Percentiles rank a stretch among this genome's conserved stretches.
Evolutionary conservation across 352 stramenopile genomes (phyloP).

Genomic region (Globisporangium mamillatum): DNA sequence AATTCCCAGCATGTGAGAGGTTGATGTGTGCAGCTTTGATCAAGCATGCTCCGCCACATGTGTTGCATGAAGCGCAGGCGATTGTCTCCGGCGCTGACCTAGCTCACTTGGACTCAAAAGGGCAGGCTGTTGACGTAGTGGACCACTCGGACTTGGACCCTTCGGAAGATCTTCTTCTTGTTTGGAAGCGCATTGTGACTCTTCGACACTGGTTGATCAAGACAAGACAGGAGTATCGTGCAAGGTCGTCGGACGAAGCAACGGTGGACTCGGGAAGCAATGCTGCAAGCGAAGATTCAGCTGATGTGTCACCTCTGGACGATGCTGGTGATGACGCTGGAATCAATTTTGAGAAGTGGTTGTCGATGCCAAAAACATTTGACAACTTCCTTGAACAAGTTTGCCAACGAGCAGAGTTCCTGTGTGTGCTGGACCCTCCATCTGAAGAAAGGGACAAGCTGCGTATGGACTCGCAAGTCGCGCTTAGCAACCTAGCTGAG

Average conservation of each 20-base stretch:
- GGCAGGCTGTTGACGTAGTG: slow-evolving; percentile 19
- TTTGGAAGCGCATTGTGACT: slow-evolving; percentile 82
- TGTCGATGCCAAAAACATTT: slow-evolving; percentile 65
- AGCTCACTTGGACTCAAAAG: not conserved
- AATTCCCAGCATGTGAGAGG: slow-evolving; percentile 67
- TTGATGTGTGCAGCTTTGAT: slow-evolving; percentile 73
- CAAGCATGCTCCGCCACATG: slow-evolving; percentile 72
- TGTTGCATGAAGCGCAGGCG: slow-evolving; percentile 75
- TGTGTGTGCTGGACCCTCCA: slow-evolving; percentile 70
- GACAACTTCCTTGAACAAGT: slow-evolving; percentile 66
- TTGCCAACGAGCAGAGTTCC: slow-evolving; percentile 63
- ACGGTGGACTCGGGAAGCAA: slow-evolving; percentile 1
- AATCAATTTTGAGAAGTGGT: slow-evolving; percentile 54
- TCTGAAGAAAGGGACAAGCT: slow-evolving; percentile 68
- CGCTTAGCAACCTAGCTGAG: slow-evolving; percentile 78
- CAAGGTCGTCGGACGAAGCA: slow-evolving; percentile 45
- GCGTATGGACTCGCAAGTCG: slow-evolving; percentile 63
- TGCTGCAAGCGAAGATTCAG: not conserved
- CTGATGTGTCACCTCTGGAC: not conserved
- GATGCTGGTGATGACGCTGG: slow-evolving; percentile 23
- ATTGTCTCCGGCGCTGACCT: slow-evolving; percentile 52
- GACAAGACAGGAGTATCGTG: slow-evolving; percentile 71
- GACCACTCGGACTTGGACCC: slow-evolving; percentile 58
- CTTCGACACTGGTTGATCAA: slow-evolving; percentile 87
- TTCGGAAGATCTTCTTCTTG: slow-evolving; percentile 62